A percentile compares a stretch with the other conserved stretches of the same genome.
phyloP scores from a whole-genome alignment of 257 asterid species.

The Solanum arcanum region DNA sequence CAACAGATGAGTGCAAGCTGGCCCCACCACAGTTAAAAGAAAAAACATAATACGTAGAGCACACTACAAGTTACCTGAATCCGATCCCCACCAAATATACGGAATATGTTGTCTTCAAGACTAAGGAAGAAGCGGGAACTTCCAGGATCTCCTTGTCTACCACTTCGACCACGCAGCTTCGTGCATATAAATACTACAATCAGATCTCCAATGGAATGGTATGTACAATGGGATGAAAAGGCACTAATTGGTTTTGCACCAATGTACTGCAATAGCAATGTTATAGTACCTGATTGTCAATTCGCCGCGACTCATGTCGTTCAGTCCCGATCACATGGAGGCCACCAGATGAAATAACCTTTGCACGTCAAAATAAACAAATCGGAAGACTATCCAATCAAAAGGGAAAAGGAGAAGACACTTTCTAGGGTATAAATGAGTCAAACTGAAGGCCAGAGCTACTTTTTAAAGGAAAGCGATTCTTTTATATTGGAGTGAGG shows the following conservation, averaged over 20 bases:
- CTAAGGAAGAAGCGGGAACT: conserved; percentile 98
- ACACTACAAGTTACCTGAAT: conserved; percentile 51
- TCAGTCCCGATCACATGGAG: conserved; percentile 98
- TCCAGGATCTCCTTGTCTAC: conserved; percentile 99
- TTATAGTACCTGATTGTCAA: conserved; percentile 79
- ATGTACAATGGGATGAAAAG: neutral
- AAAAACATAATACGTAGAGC: neutral
- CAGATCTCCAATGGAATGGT: neutral
- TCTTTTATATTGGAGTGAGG: neutral
- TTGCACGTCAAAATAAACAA: neutral
- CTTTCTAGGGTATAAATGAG: neutral
- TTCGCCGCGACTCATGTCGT: conserved; percentile 98
- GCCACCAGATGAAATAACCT: conserved; percentile 94
- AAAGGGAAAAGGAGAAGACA: neutral
- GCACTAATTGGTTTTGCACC: neutral
- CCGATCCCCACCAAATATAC: conserved; percentile 97
- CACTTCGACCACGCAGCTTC: conserved; percentile 98
- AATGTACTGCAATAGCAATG: neutral
- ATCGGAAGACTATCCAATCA: neutral
- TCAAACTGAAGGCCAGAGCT: neutral
- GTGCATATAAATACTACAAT: neutral
- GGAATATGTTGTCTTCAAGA: conserved; percentile 96
- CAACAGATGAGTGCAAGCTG: neutral
- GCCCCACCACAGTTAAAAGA: neutral
- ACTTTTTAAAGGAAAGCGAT: neutral